Conservation (phyloP, 2,329 filamentous ascomycete species). For the Fusarium odoratissimum region DNA sequence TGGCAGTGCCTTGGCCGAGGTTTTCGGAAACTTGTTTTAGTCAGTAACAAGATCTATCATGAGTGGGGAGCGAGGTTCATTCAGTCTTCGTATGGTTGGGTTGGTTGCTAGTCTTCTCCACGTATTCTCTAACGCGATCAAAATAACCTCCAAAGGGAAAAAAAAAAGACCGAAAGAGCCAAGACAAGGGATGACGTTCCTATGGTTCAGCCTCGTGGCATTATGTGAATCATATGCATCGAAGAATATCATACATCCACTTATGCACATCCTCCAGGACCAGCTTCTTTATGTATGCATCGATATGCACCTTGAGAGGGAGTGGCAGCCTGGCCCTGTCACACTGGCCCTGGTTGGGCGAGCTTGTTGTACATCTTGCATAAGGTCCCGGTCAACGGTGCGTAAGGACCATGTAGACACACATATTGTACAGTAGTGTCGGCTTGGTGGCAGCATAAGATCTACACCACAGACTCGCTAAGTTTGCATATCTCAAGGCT, state of each 20-base stretch:
- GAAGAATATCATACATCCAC: slow-evolving; percentile 35
- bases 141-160: background rate
- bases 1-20: slow-evolving; percentile 6
- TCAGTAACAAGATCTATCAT: background rate
- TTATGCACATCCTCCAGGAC: slow-evolving; percentile 37
- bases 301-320: slow-evolving; percentile 36
- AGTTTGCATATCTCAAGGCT: slow-evolving; percentile 19
- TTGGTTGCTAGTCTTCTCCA: background rate
- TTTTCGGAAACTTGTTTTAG: slow-evolving; percentile 17
- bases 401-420: slow-evolving; percentile 27
- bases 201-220: slow-evolving; percentile 29
- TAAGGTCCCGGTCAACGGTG: slow-evolving; percentile 43
- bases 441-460: slow-evolving; percentile 43
- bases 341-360: slow-evolving; percentile 35
- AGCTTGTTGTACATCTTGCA: slow-evolving; percentile 46
- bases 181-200: slow-evolving; percentile 7
- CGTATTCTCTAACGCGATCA: slow-evolving; percentile 2
- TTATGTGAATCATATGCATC: slow-evolving; percentile 35
- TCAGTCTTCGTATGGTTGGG: background rate
- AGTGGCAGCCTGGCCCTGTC: slow-evolving; percentile 38
- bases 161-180: background rate
- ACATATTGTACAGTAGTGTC: background rate
- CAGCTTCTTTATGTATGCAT: slow-evolving; percentile 35
- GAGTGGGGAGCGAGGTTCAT: slow-evolving; percentile 15
- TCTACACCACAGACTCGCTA: slow-evolving; percentile 41